Evolutionary conservation across 768 basidiomycete genomes (phyloP), one percentile per base, ranked within the genome.

Genomic region (Candolleomyces aberdarensis): DNA sequence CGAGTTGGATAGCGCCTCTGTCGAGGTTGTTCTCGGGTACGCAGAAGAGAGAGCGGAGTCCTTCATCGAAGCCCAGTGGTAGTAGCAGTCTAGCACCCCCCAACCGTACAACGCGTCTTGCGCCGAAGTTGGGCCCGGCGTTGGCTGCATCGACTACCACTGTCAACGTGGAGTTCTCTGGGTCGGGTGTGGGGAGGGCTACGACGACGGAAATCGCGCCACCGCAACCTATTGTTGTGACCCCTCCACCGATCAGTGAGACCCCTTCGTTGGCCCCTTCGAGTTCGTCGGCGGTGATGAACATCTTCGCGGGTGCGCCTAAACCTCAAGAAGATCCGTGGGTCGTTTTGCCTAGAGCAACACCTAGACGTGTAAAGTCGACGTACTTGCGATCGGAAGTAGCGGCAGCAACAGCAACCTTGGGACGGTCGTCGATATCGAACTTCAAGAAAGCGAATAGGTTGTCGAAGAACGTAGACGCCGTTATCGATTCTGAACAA

Each of bases 161-260:
- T 1, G 96, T 98, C 66, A 97, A 95, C 61, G 96, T 99, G 59
- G 96, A 97, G 77, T 98, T 98, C 73, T 91, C 87, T 3, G 89
- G 91, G 3, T 75, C 83, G 1, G 90, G 74, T 51, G 73, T 75
- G 49, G 76, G 77, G 31, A 67, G 78, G 58, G 72, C 75, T 0
- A 76, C 78, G 10, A 80, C 77, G 14, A 79, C 60, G 6, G 36
- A 36, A 36, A 11, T 36, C 2, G 55, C 63, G 76, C 76, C 6
- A 66, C 74, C 54, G 57, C 73, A 13, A 68, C 36, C 36, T 36
- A 32, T 57, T 22, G 44, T 57, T 22, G 44, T 57, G 20, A 57
- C 55, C 5, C 36, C 56, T 5, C 39, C 60, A 7, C 60, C 69
- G 8, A 40, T 72, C 68, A 43, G 44, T 47, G 50, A 58, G 40